A percentile compares a stretch with the other conserved stretches of the same genome.
phyloP scores from a whole-genome alignment of 2,329 filamentous ascomycete species.

The Elsinoe necatrix region DNA sequence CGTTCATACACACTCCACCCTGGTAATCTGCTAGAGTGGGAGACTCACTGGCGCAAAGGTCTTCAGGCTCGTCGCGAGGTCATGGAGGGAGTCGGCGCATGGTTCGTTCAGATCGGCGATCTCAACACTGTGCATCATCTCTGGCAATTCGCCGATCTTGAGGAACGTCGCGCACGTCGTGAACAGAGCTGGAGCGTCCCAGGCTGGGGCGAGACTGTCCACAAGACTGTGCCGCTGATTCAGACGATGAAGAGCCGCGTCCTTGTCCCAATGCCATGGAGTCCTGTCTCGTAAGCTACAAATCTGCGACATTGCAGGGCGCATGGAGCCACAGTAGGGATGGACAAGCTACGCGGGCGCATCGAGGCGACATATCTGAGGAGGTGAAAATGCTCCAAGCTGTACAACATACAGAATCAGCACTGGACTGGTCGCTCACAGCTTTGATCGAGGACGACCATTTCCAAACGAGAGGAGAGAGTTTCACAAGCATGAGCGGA shows the following conservation, averaged over 20 bases:
- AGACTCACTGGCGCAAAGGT: slow-evolving; percentile 93
- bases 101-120: slow-evolving; percentile 98
- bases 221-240: slow-evolving; percentile 96
- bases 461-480: background rate
- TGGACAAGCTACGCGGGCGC: background rate
- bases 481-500: background rate
- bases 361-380: background rate
- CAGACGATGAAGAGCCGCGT: slow-evolving; percentile 94
- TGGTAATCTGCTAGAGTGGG: slow-evolving; percentile 94
- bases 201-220: slow-evolving; percentile 94
- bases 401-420: background rate
- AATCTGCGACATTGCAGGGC: background rate
- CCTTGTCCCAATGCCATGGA: slow-evolving; percentile 92
- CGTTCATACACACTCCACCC: slow-evolving; percentile 95
- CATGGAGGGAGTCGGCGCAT: slow-evolving; percentile 89
- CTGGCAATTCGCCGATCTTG: slow-evolving; percentile 96
- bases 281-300: slow-evolving; percentile 43
- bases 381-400: background rate
- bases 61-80: slow-evolving; percentile 86
- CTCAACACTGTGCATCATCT: slow-evolving; percentile 96
- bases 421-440: background rate
- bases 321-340: background rate
- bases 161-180: slow-evolving; percentile 80
- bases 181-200: slow-evolving; percentile 94
- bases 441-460: background rate